phyloP scores from a whole-genome alignment of 768 basidiomycete species.

The Phallus indusiatus region DNA sequence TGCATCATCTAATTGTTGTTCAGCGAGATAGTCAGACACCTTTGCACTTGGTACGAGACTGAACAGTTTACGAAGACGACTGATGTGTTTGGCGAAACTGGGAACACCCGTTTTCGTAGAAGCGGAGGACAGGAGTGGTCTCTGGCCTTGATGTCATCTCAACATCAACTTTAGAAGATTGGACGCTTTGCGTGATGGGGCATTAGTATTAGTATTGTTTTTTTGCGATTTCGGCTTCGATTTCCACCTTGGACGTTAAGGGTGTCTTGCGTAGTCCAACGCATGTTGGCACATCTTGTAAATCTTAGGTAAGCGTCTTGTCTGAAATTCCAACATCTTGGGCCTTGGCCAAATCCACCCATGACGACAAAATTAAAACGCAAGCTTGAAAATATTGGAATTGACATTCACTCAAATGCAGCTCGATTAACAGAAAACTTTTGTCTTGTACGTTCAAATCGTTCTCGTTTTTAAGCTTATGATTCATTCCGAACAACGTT shows the following conservation, averaged over 20 bases:
- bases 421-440: conserved; percentile 74
- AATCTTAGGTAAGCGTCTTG: no score
- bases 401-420: conserved; percentile 50
- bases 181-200: conserved; percentile 15
- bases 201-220: conserved; percentile 18
- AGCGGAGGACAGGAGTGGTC: no score
- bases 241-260: conserved; percentile 25
- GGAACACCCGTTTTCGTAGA: no score
- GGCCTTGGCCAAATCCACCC: background rate
- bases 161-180: conserved; percentile 18
- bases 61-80: conserved; percentile 29
- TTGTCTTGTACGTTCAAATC: conserved; percentile 49
- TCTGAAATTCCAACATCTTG: background rate
- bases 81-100: no score
- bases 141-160: conserved; percentile 15
- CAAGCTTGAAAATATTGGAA: conserved; percentile 73
- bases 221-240: conserved; percentile 17
- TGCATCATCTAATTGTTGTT: conserved; percentile 70
- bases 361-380: conserved; percentile 60
- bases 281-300: conserved; percentile 68
- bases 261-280: conserved; percentile 54
- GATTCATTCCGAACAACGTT: background rate
- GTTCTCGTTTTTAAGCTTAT: background rate
- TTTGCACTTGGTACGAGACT: conserved; percentile 32
- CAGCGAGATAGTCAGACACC: conserved; percentile 76